These are phyloP conservation scores for Forsythia viridissima DNA, from an alignment of 257 asterid genomes.

Conservation along the genomic window DNA sequence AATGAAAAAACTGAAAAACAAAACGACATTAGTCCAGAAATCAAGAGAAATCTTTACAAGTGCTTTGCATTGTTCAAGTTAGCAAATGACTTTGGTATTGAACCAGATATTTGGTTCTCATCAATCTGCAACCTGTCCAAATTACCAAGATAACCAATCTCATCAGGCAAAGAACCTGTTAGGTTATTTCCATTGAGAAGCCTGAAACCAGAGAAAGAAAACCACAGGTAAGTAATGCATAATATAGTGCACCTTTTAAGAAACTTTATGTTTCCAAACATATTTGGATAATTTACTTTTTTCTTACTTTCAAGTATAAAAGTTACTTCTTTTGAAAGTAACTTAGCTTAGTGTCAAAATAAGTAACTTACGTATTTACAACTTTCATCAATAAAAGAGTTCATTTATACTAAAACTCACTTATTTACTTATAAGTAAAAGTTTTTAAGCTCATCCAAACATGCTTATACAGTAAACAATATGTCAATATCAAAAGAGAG, in stretches of 20 bases:
- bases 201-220: conserved; percentile 42
- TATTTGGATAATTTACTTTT: neutral
- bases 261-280: neutral
- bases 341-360: neutral
- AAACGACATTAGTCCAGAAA: conserved; percentile 12
- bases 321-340: neutral
- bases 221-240: conserved; percentile 15
- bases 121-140: conserved; percentile 88
- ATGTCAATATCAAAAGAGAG: neutral
- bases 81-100: conserved; percentile 69
- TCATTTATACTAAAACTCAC: neutral
- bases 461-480: neutral
- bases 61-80: conserved; percentile 62
- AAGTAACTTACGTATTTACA: neutral
- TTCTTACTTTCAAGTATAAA: neutral
- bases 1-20: conserved; percentile 1
- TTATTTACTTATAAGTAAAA: neutral
- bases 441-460: neutral
- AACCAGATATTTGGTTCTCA: conserved; percentile 78
- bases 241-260: neutral
- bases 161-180: conserved; percentile 83
- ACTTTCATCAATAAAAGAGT: neutral
- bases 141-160: conserved; percentile 73
- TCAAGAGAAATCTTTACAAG: conserved; percentile 50
- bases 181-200: conserved; percentile 88